phyloP scores from a whole-genome alignment of 768 basidiomycete species.

The Auricularia sp. region DNA sequence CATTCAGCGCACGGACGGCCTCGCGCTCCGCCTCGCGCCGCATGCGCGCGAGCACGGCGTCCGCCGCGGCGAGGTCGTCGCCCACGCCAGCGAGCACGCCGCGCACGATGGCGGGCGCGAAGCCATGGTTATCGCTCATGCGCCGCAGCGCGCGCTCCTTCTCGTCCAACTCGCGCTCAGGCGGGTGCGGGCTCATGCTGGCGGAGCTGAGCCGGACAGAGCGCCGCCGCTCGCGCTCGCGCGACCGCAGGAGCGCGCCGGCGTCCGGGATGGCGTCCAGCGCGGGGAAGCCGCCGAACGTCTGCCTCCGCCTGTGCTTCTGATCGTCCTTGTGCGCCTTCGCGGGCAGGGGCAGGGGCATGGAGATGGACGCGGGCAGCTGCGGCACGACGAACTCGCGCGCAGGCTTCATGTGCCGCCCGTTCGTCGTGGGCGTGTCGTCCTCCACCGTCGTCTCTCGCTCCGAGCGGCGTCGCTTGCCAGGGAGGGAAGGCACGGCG shows the following conservation, averaged over 20 bases:
- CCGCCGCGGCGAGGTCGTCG: not conserved
- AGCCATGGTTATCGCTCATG: not conserved
- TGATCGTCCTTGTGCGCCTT: no score
- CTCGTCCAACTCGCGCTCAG: not conserved
- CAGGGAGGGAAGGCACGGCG: no score
- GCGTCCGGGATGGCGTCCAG: not conserved
- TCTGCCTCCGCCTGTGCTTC: not conserved
- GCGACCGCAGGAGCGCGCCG: no score
- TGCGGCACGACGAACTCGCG: not conserved
- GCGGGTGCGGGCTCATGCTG: not conserved
- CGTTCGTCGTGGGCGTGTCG: not conserved
- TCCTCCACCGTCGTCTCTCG: not conserved
- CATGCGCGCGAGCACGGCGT: not conserved
- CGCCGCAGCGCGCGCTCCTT: not conserved
- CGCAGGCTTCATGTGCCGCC: not conserved
- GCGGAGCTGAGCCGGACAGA: no score
- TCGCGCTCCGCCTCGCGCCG: not conserved
- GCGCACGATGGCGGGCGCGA: not conserved
- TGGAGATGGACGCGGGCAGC: not conserved
- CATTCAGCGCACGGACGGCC: not conserved
- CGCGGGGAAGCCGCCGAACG: not conserved
- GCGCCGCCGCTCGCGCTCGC: no score
- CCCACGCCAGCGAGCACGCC: not conserved
- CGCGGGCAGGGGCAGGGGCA: no score
- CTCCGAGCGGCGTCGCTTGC: not conserved